Percentiles rank a stretch among this genome's conserved stretches.
Evolutionary conservation across 106 monocot species (phyloP).

Genomic region (Dendrobium catenatum): DNA sequence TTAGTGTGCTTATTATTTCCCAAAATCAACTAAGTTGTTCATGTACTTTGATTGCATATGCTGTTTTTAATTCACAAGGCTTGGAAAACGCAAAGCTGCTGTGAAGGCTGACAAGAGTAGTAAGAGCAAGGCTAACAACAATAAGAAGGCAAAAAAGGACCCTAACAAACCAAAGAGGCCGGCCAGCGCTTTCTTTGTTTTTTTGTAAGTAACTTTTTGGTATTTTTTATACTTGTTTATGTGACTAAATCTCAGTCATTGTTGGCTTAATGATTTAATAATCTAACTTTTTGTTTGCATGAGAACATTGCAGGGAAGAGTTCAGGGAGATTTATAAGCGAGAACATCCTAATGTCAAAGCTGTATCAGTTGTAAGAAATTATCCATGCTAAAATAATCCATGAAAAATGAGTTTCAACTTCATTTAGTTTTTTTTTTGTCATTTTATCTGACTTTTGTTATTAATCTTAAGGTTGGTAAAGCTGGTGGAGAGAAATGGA

Average conservation of each 20-base stretch:
- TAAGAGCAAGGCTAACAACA: slow-evolving; percentile 12
- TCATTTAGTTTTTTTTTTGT: background rate
- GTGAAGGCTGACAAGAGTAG: slow-evolving; percentile 24
- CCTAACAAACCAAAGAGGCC: slow-evolving; percentile 40
- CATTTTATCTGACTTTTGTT: background rate
- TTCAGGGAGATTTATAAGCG: slow-evolving; percentile 34
- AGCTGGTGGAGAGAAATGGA: slow-evolving; percentile 30
- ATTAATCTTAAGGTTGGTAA: slow-evolving; percentile 20
- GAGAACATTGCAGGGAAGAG: slow-evolving; percentile 19
- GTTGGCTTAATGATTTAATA: background rate
- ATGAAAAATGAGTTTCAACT: background rate
- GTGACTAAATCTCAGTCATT: background rate
- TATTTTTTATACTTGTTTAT: background rate
- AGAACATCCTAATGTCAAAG: slow-evolving; percentile 36
- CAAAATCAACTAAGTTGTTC: background rate
- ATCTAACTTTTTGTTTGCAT: background rate
- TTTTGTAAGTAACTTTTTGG: slow-evolving; percentile 15
- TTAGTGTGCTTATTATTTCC: background rate
- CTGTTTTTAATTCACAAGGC: slow-evolving; percentile 15
- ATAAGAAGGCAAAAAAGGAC: slow-evolving; percentile 27
- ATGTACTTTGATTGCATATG: background rate
- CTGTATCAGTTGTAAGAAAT: slow-evolving; percentile 31
- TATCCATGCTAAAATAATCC: background rate
- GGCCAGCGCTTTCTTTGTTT: slow-evolving; percentile 37
- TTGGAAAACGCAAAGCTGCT: slow-evolving; percentile 33